Conservation (phyloP, 2,329 filamentous ascomycete genomes). For the Fusarium protoensiforme region DNA sequence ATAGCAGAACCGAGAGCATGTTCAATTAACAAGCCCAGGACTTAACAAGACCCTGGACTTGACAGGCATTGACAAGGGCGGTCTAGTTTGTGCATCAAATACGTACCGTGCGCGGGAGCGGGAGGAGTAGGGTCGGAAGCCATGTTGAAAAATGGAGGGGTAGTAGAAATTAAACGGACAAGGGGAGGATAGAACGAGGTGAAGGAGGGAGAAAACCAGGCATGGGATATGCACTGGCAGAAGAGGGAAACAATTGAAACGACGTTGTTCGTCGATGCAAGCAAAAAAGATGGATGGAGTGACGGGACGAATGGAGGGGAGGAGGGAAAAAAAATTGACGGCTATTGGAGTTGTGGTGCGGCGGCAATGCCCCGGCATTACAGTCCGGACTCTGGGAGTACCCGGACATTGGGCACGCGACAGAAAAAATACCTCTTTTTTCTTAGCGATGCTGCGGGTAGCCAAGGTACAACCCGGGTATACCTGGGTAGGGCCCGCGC, state of each 20-base stretch:
- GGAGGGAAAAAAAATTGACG: constrained; percentile 46
- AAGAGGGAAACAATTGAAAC: constrained; percentile 38
- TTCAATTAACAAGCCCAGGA: constrained; percentile 13
- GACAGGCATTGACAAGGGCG: constrained; percentile 32
- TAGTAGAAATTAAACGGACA: constrained; percentile 29
- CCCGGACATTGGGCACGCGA: constrained; percentile 17
- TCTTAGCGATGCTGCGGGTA: not conserved
- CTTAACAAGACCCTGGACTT: constrained; percentile 18
- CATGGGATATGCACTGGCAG: constrained; percentile 43
- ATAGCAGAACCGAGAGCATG: not conserved
- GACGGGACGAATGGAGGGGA: constrained; percentile 39
- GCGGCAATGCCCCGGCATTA: constrained; percentile 45
- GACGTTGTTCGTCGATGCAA: constrained; percentile 36
- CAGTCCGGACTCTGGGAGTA: constrained; percentile 24
- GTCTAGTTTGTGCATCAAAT: constrained; percentile 29
- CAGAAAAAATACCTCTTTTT: constrained; percentile 28
- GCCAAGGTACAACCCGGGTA: constrained; percentile 30
- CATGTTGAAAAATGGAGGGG: constrained; percentile 44
- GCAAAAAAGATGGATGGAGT: constrained; percentile 14
- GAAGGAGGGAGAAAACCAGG: constrained; percentile 35
- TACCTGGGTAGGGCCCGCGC: not conserved
- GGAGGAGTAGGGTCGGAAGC: constrained; percentile 46
- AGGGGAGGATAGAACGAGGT: constrained; percentile 17
- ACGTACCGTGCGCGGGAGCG: constrained; percentile 43
- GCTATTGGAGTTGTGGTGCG: constrained; percentile 35